Conservation (phyloP, 2,329 filamentous ascomycete species). For the Trichoderma koningiopsis region DNA sequence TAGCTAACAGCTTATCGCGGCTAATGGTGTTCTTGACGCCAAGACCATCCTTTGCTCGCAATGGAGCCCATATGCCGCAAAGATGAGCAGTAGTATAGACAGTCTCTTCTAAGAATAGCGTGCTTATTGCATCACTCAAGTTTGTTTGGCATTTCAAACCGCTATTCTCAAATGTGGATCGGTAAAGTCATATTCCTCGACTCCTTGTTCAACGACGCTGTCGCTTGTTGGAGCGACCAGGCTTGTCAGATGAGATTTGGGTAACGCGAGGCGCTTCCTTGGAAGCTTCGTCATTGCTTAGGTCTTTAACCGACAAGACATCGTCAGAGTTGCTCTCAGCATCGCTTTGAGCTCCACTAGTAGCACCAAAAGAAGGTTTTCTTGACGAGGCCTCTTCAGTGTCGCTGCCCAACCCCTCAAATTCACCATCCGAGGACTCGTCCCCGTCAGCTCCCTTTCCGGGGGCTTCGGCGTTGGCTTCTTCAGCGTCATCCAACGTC, state of each 20-base stretch:
- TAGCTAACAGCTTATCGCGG: constrained; percentile 8
- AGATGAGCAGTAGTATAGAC: not conserved
- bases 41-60: not conserved
- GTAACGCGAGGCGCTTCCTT: constrained; percentile 24
- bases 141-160: not conserved
- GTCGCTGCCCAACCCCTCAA: constrained; percentile 43
- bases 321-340: constrained; percentile 47
- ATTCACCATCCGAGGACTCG: constrained; percentile 40
- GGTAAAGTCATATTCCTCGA: not conserved
- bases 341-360: constrained; percentile 39
- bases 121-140: not conserved
- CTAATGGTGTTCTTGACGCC: not conserved
- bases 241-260: constrained; percentile 14
- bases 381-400: constrained; percentile 39
- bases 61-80: not conserved
- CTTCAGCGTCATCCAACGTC: constrained; percentile 46
- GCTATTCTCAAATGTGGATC: not conserved
- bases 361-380: constrained; percentile 38
- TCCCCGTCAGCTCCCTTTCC: constrained; percentile 36
- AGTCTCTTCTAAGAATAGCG: not conserved
- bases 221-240: constrained; percentile 33
- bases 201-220: constrained; percentile 31
- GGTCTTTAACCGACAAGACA: constrained; percentile 35
- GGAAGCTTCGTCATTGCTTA: constrained; percentile 41
- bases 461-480: constrained; percentile 34